Base-by-base conservation (phyloP, 495 filamentous ascomycete genomes). In the Aspergillus sparsus region DNA sequence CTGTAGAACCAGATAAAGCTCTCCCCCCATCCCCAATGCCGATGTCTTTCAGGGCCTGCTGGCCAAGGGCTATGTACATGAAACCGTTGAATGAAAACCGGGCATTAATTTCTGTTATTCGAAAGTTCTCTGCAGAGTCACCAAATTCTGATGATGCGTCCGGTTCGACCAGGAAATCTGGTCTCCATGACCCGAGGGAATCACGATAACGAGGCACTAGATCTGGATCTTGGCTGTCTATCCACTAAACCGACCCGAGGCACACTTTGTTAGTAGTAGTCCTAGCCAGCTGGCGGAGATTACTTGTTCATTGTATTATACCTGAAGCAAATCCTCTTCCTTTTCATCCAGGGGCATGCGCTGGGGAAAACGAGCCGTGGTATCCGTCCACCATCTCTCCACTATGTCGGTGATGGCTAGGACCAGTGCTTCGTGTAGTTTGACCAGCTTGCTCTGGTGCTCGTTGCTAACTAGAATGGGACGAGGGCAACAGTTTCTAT, bases 81-180 rank as follows among this genome's bases (percentile, higher is more conserved):
- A 1, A 27, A 27, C 73, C 71, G 66, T 81, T 79, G 52, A 68
- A 75, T 15, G 66, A 60, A 31, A 81, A 80, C 7, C 79, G 66
- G 1, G 74, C 76, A 53, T 81, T 80, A 21, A 81, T 80, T 57
- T 81, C 78, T 31, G 73, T 77, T 32, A 80, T 71, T 0, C 64
- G 63, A 45, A 71, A 74, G 21, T 27, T 27, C 3, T 27, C 21
- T 27, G 21, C 21, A 27, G 21, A 3, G 12, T 55, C 13, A 10
- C 16, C 55, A 5, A n/a, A 1, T 0, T 31, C 37, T 27, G 21
- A 27, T 3, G 21, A 27, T 27, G 21, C 21, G 37, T 37, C 41
- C 5, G 16, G 49, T 32, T 74, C 71, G 1, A 80, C 45, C n/a
- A 81, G 50, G 44, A 79, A 75, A 53, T 81, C 78, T 12, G 78